A percentile compares a stretch with the other conserved stretches of the same genome.
phyloP scores from a whole-genome alignment of 352 stramenopile genomes.

The Phytopythium vexans region DNA sequence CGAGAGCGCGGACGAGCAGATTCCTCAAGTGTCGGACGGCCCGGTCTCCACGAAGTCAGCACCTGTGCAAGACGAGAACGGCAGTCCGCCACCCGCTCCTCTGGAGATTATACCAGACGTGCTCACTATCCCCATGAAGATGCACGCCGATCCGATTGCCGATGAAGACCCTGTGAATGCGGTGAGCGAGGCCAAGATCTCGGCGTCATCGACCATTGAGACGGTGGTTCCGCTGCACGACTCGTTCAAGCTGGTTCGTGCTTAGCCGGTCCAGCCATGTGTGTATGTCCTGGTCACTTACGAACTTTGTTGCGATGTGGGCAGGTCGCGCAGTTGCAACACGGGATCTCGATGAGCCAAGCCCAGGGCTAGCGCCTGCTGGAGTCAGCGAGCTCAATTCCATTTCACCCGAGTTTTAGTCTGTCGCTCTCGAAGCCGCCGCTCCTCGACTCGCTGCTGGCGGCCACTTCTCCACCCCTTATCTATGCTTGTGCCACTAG shows the following conservation, averaged over 20 bases:
- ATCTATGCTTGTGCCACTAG: too few relatives aligned
- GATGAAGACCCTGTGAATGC: constrained; percentile 35
- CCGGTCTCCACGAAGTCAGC: constrained; percentile 1
- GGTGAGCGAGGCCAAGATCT: constrained; percentile 53
- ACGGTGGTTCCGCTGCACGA: constrained; percentile 69
- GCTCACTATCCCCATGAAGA: constrained; percentile 29
- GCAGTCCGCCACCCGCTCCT: constrained; percentile 2
- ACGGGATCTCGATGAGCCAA: constrained; percentile 51
- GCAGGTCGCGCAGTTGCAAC: constrained; percentile 50
- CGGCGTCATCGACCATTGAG: constrained; percentile 68
- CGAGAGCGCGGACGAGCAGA: constrained; percentile 10
- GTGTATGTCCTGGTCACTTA: neutral
- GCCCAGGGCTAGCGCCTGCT: constrained; percentile 20
- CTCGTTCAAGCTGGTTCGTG: constrained; percentile 59
- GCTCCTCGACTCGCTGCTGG: neutral
- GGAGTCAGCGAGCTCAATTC: too few relatives aligned
- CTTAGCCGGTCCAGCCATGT: neutral
- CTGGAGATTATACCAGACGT: constrained; percentile 7
- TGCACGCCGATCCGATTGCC: constrained; percentile 6
- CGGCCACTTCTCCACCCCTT: too few relatives aligned
- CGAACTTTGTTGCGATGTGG: neutral
- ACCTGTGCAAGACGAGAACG: neutral
- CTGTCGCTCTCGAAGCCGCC: neutral
- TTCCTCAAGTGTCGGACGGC: constrained; percentile 7
- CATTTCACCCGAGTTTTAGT: neutral